Base-by-base conservation (phyloP, 176 grass and related monocot genomes). In the Guadua angustifolia region DNA sequence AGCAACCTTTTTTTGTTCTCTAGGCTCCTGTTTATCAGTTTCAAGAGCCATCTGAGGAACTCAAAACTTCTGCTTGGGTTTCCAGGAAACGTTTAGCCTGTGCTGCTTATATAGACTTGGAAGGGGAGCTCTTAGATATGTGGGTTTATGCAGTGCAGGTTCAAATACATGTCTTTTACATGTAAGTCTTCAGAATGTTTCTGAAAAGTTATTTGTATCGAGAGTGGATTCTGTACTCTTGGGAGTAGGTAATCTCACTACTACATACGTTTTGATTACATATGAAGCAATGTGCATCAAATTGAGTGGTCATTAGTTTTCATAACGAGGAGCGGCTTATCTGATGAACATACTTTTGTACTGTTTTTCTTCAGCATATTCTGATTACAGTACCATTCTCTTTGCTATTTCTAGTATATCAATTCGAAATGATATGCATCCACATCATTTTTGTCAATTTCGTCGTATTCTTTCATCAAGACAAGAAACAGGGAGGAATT, bases 41-140 rank as follows among this genome's bases (percentile, higher is more conserved):
- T 77, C 83, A 32, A 49, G 44, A 43, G 59, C 61, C 73, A 85
- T 85, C 18, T 42, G 49, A 25, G 19, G 29, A 44, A 18, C 73
- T 24, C 24, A 7, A 44, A 47, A 81, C 18, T 69, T 69, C 8
- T 69, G 17, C 33, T 15, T 71, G 68, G 45, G 7, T 29, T 5
- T 26, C 42, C 42, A n/a, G 43, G 15, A 33, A 29, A 9, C 5
- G 24, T 33, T 14, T 73, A 17, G 13, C 24, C 15, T 52, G 14
- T 32, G 22, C 46, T 50, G 11, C 71, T 73, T 73, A 42, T 73
- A 73, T 52, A 73, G 43, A 33, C 22, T 17, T 29, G 6, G 24
- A 51, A 50, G 45, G 38, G 22, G 5, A 33, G 4, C 45, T 32
- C 70, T 14, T 51, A 8, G 22, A 32, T 46, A 13, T 73, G 22